phyloP scores from a whole-genome alignment of 2,329 filamentous ascomycete genomes.

The Aspergillus calidoustus region DNA sequence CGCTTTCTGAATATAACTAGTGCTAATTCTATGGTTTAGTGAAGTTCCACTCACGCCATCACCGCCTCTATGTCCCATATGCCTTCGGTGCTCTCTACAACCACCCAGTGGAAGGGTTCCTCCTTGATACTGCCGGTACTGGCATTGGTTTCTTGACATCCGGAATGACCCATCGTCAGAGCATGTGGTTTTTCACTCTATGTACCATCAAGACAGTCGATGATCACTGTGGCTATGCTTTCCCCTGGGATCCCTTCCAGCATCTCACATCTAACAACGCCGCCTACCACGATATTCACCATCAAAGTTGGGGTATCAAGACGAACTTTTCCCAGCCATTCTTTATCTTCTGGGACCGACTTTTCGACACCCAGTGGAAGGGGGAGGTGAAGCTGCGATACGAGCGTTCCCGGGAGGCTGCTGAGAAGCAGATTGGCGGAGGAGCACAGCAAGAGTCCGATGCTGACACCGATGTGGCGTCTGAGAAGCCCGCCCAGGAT shows the following conservation, averaged over 20 bases:
- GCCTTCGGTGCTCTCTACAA: conserved; percentile 97
- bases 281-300: conserved; percentile 95
- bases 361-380: conserved; percentile 81
- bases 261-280: conserved; percentile 93
- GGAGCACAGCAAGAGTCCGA: conserved; percentile 38
- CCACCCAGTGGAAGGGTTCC: conserved; percentile 90
- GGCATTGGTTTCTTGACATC: conserved; percentile 81
- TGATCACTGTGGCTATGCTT: conserved; percentile 94
- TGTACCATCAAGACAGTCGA: conserved; percentile 96
- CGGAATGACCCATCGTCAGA: conserved; percentile 82
- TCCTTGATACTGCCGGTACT: conserved; percentile 88
- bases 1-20: not conserved
- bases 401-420: conserved; percentile 59
- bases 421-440: conserved; percentile 61
- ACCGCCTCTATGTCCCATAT: conserved; percentile 96
- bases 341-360: conserved; percentile 91
- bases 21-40: conserved; percentile 53
- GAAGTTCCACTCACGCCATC: conserved; percentile 91
- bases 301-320: conserved; percentile 99
- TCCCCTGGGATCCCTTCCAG: conserved; percentile 94
- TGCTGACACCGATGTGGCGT: conserved; percentile 30
- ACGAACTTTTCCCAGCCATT: conserved; percentile 56
- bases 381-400: conserved; percentile 67
- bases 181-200: conserved; percentile 85
- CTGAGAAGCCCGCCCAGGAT: conserved; percentile 17